Conservation (phyloP, 2,329 filamentous ascomycete genomes). For the Ophiostoma sp. region DNA sequence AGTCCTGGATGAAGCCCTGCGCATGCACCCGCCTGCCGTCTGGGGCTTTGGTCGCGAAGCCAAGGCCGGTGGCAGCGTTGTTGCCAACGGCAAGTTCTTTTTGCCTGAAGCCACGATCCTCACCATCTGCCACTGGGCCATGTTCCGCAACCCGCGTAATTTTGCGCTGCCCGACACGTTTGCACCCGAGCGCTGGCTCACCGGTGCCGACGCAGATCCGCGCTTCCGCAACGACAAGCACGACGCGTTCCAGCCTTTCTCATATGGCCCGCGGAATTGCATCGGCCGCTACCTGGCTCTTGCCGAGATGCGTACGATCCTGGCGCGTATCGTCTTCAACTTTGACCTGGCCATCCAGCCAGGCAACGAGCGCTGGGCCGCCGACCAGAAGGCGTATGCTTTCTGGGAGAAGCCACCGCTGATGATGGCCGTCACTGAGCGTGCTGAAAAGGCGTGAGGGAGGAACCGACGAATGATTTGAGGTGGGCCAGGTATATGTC, state of each 20-base stretch:
- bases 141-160: conserved; percentile 42
- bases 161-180: conserved; percentile 44
- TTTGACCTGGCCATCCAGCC: conserved; percentile 49
- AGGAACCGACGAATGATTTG: not conserved
- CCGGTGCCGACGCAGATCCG: conserved; percentile 33
- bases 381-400: conserved; percentile 41
- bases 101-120: conserved; percentile 32
- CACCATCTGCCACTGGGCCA: conserved; percentile 34
- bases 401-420: conserved; percentile 45
- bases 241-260: conserved; percentile 50
- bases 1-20: conserved; percentile 40
- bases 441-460: conserved; percentile 23
- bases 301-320: conserved; percentile 51
- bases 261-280: conserved; percentile 51
- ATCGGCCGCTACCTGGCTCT: conserved; percentile 53
- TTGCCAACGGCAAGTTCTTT: conserved; percentile 21
- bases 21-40: conserved; percentile 39
- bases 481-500: not conserved
- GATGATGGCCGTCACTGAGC: conserved; percentile 30
- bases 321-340: conserved; percentile 50
- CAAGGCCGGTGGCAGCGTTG: conserved; percentile 17
- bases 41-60: conserved; percentile 35
- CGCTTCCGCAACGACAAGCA: conserved; percentile 45
- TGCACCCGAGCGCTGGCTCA: conserved; percentile 50
- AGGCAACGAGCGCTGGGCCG: conserved; percentile 42